Conservation (phyloP, 2,329 filamentous ascomycete species). For the Neopestalotiopsis clavispora region DNA sequence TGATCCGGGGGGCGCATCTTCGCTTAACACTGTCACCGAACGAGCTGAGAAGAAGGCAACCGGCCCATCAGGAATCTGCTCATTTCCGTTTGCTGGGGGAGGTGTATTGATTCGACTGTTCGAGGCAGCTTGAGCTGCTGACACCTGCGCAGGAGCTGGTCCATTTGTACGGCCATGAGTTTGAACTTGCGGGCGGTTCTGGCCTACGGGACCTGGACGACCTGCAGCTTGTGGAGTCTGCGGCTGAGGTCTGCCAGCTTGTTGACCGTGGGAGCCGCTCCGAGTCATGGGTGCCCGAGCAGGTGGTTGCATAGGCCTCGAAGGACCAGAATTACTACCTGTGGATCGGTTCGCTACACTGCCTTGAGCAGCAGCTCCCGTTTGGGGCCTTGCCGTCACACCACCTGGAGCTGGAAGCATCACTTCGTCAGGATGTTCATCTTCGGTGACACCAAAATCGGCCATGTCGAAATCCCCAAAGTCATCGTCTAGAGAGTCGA, state of each 20-base stretch:
- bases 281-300: conserved; percentile 34
- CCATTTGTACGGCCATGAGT: conserved; percentile 27
- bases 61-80: conserved; percentile 39
- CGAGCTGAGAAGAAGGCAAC: conserved; percentile 75
- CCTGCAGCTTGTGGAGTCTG: conserved; percentile 41
- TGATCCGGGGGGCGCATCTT: conserved; percentile 48
- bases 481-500: conserved; percentile 36
- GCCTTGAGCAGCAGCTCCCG: conserved; percentile 23
- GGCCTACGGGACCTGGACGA: conserved; percentile 29
- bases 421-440: conserved; percentile 80
- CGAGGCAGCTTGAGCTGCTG: conserved; percentile 27
- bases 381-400: conserved; percentile 26
- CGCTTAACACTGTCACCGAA: conserved; percentile 62
- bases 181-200: conserved; percentile 26
- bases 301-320: conserved; percentile 43
- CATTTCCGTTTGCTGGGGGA: conserved; percentile 31
- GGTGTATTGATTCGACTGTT: conserved; percentile 33
- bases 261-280: conserved; percentile 35
- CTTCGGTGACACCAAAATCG: conserved; percentile 73
- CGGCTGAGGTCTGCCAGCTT: conserved; percentile 28
- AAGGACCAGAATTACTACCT: conserved; percentile 25
- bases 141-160: conserved; percentile 8
- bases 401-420: conserved; percentile 50
- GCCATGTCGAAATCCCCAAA: conserved; percentile 74
- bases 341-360: conserved; percentile 33